These are phyloP conservation scores for Vaccinium macrocarpon DNA, from an alignment of 148 eudicot species.

Conservation along the genomic window DNA sequence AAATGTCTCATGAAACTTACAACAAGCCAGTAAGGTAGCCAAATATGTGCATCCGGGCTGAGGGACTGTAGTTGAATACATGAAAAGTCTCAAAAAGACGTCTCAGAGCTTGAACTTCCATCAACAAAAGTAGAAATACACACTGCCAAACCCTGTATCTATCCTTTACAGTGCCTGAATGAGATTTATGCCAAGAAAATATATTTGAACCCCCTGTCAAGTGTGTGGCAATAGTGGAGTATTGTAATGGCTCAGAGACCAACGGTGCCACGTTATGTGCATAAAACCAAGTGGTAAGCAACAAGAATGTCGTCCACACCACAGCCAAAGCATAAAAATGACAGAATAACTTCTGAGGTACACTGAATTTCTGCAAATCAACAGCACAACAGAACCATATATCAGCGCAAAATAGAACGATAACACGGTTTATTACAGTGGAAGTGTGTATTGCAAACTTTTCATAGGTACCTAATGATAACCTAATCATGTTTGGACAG, in stretches of 20 bases:
- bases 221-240: conserved; percentile 56
- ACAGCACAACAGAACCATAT: background rate
- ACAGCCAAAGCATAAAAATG: conserved; percentile 80
- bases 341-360: conserved; percentile 74
- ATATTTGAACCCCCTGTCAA: conserved; percentile 64
- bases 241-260: conserved; percentile 44
- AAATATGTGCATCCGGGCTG: conserved; percentile 77
- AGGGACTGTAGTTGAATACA: conserved; percentile 70
- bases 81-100: conserved; percentile 74
- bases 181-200: conserved; percentile 36
- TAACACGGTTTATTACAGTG: background rate
- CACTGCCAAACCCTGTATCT: conserved; percentile 53
- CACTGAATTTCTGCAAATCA: conserved; percentile 63
- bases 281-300: conserved; percentile 64
- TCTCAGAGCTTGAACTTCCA: conserved; percentile 75
- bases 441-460: background rate
- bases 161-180: conserved; percentile 30
- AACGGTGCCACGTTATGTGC: conserved; percentile 50
- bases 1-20: conserved; percentile 45
- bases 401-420: background rate
- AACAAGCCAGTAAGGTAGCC: conserved; percentile 76
- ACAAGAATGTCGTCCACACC: conserved; percentile 66
- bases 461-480: background rate
- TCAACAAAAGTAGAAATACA: conserved; percentile 72
- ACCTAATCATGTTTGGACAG: background rate